phyloP scores from a whole-genome alignment of 208 protist species.

The Wallacemonas collosoma region DNA sequence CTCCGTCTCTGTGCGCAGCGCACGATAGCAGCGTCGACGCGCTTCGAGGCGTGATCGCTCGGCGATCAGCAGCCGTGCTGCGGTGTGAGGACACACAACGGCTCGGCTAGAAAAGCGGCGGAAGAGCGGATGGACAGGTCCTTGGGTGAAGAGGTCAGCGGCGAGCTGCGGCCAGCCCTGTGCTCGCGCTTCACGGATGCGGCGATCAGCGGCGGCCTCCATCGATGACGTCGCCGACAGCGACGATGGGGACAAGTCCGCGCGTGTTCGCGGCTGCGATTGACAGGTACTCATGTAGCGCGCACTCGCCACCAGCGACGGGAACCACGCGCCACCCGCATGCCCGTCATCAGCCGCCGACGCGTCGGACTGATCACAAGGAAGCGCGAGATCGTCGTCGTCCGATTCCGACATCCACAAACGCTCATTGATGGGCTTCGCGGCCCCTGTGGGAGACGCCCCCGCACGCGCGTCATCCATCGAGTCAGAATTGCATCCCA shows the following conservation, averaged over 20 bases:
- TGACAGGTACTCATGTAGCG: slow-evolving; percentile 4
- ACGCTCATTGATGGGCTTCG: slow-evolving; percentile 1
- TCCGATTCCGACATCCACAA: slow-evolving; percentile 14
- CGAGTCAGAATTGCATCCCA: too few species aligned
- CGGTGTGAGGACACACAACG: not conserved
- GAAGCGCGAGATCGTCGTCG: not conserved
- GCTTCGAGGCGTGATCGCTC: too few species aligned
- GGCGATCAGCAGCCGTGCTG: too few species aligned
- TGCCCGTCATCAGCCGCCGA: not conserved
- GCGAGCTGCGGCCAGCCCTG: slow-evolving; percentile 4
- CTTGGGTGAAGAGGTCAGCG: slow-evolving; percentile 1
- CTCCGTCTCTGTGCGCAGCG: too few species aligned
- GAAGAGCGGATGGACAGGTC: slow-evolving; percentile 12
- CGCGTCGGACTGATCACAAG: not conserved
- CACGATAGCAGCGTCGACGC: too few species aligned
- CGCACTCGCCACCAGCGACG: not conserved
- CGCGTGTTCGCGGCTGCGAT: not conserved
- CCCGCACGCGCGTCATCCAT: not conserved
- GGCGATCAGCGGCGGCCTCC: too few species aligned
- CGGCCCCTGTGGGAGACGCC: not conserved
- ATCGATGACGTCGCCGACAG: too few species aligned
- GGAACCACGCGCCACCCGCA: not conserved
- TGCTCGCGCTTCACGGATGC: too few species aligned
- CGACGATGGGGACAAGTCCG: not conserved
- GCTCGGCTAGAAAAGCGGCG: not conserved